Percentiles rank a stretch among this genome's conserved stretches.
Evolutionary conservation across 2,329 filamentous ascomycete species (phyloP).

Genomic region (Neopestalotiopsis sp.): DNA sequence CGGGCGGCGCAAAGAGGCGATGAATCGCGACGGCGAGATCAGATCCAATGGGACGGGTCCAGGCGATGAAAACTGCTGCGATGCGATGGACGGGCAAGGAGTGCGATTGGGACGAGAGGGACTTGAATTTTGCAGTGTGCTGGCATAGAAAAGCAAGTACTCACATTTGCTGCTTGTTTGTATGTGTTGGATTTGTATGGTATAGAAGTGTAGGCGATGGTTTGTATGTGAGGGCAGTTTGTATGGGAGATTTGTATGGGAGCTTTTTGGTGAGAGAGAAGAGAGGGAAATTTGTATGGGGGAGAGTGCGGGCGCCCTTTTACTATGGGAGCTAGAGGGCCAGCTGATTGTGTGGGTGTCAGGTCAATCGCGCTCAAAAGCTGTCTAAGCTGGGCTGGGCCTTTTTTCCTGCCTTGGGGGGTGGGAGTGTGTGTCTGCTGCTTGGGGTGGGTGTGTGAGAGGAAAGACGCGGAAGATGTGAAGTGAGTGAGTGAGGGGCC

Average conservation of each 20-base stretch:
- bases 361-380: conserved; percentile 31
- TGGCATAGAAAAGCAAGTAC: conserved; percentile 53
- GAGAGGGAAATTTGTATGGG: conserved; percentile 63
- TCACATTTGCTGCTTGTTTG: conserved; percentile 51
- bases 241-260: conserved; percentile 59
- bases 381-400: conserved; percentile 2
- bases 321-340: conserved; percentile 67
- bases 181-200: conserved; percentile 49
- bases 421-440: conserved; percentile 3
- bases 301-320: conserved; percentile 63
- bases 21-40: conserved; percentile 17
- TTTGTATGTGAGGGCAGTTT: conserved; percentile 46
- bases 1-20: conserved; percentile 12
- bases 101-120: conserved; percentile 32
- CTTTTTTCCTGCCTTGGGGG: not conserved
- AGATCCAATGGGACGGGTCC: conserved; percentile 10
- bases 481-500: not conserved
- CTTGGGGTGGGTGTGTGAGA: not conserved
- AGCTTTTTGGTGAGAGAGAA: conserved; percentile 66
- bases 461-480: not conserved
- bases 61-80: not conserved
- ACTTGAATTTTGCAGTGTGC: conserved; percentile 47
- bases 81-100: not conserved
- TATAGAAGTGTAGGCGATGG: conserved; percentile 27
- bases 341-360: conserved; percentile 44